These are phyloP conservation scores for Scleroderma citrinum DNA, from an alignment of 768 basidiomycete genomes.

Conservation along the genomic window DNA sequence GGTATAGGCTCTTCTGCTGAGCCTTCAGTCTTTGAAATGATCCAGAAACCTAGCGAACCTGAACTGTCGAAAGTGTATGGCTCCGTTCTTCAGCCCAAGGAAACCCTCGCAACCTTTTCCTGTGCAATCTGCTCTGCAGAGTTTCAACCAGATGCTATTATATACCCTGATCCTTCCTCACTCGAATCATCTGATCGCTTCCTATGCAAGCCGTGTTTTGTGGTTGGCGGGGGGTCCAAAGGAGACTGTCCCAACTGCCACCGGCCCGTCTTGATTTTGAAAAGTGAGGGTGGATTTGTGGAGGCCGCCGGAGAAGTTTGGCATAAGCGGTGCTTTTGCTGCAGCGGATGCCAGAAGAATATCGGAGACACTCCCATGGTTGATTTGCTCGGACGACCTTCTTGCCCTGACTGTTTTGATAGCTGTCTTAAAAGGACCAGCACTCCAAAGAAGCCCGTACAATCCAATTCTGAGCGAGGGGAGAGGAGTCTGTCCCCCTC, in stretches of 20 bases:
- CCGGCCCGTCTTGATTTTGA: slow-evolving; percentile 67
- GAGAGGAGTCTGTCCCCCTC: slow-evolving; percentile 41
- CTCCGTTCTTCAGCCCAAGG: slow-evolving; percentile 74
- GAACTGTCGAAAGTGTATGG: slow-evolving; percentile 79
- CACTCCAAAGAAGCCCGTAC: slow-evolving; percentile 35
- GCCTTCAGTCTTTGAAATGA: slow-evolving; percentile 54
- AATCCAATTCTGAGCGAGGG: slow-evolving; percentile 24
- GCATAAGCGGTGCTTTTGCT: slow-evolving; percentile 80
- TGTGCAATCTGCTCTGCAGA: slow-evolving; percentile 59
- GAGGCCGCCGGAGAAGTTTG: slow-evolving; percentile 66
- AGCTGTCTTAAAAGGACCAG: slow-evolving; percentile 55
- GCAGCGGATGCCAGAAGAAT: slow-evolving; percentile 64
- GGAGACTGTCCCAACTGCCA: slow-evolving; percentile 65
- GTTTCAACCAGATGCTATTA: slow-evolving; percentile 80
- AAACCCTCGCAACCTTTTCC: slow-evolving; percentile 60
- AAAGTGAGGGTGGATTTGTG: slow-evolving; percentile 72
- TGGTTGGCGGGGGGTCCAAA: slow-evolving; percentile 66
- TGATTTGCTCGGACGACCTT: slow-evolving; percentile 76
- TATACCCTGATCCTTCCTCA: slow-evolving; percentile 65
- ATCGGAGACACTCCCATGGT: slow-evolving; percentile 75
- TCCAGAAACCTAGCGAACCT: slow-evolving; percentile 55
- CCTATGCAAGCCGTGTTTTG: slow-evolving; percentile 71
- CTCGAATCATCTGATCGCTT: slow-evolving; percentile 40
- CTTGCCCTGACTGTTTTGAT: slow-evolving; percentile 78
- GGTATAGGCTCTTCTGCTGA: no score